phyloP scores from a whole-genome alignment of 176 grass and related monocot species.

The Hordeum vulgare region DNA sequence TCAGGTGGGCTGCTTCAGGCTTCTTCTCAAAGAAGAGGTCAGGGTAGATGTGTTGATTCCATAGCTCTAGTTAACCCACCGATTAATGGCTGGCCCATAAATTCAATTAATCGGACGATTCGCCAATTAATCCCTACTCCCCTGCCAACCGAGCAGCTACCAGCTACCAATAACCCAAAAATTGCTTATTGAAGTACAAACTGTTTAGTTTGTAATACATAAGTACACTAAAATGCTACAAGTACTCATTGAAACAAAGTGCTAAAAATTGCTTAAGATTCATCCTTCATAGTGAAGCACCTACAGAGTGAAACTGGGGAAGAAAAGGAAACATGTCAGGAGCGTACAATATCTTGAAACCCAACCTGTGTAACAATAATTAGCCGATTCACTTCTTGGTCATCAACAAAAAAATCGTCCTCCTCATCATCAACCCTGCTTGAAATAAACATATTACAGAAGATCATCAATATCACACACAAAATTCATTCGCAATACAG shows the following conservation, averaged over 20 bases:
- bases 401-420: conserved; percentile 84
- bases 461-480: conserved; percentile 2
- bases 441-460: conserved; percentile 30
- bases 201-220: neutral
- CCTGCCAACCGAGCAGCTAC: too few species aligned
- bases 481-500: neutral
- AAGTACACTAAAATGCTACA: neutral
- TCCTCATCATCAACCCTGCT: conserved; percentile 80
- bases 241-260: neutral
- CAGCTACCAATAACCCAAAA: too few species aligned
- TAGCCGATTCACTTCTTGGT: conserved; percentile 88
- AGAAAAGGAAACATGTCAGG: neutral
- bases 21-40: too few species aligned
- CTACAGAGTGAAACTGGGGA: neutral
- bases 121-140: too few species aligned
- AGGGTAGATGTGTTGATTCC: too few species aligned
- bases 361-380: conserved; percentile 94
- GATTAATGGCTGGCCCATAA: too few species aligned
- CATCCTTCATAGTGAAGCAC: neutral
- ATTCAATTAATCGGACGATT: too few species aligned
- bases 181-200: neutral
- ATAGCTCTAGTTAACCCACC: too few species aligned
- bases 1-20: too few species aligned
- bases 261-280: neutral
- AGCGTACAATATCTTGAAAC: conserved; percentile 1